Base-by-base conservation (phyloP, 305 asterid species). In the Plantago coronopus region DNA sequence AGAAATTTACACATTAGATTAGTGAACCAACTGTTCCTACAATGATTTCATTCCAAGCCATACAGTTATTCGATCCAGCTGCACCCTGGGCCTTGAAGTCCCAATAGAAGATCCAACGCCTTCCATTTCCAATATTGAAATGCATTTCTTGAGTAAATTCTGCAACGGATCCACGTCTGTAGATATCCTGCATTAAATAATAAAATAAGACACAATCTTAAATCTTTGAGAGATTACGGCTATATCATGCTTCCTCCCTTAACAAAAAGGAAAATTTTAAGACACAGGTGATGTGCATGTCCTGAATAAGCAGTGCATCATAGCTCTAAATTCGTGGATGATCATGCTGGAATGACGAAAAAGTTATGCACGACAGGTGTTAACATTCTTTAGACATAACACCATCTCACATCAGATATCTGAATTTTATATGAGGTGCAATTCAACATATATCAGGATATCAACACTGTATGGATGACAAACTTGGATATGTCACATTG, bases 1-100 rank as follows among this genome's bases (percentile, higher is more conserved):
- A 70, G 46, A 54, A 54, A 49, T 31, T 48, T 42, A 61, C 75
- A 64, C 66, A 71, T 65, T 70, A 59, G 53, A 61, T 65, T 62
- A 75, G 65, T 65, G 61, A 75, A 80, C 65, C 72, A 74, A 78
- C 81, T 69, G 78, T 77, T 78, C 99, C 81, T 89, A 94, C 99
- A 94, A 70, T 79, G 95, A 83, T 79, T 94, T 94, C 83, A 94
- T 87, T 81, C 99, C 97, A 77, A 94, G 91, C 99, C 99, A 94
- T 73, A 94, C 95, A 66, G 99, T 75, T 65, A 78, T 64, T 59
- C 86, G 87, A 67, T 94, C 97, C 81, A 89, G 77, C 74, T 87
- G 90, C 69, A 85, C 74, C 87, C 99, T 89, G 48, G 95, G 88
- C 82, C 99, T 85, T 69, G 88, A 73, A 76, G 80, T 61, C 73